phyloP scores from a whole-genome alignment of 805 yeast species.

The Candida arabinofermentans region DNA sequence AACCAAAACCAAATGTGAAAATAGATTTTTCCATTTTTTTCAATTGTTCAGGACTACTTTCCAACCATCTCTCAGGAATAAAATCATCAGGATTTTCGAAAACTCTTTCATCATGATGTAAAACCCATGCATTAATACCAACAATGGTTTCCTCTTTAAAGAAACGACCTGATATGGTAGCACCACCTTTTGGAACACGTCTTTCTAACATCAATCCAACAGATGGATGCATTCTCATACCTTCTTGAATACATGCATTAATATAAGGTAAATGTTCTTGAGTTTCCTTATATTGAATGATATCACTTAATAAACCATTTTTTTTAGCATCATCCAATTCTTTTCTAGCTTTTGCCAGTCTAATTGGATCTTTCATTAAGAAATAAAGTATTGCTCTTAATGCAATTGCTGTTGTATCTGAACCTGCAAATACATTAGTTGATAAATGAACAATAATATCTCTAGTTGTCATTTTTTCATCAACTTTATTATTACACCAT shows the following conservation, averaged over 20 bases:
- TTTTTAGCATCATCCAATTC: slow-evolving; percentile 29
- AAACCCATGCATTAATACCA: slow-evolving; percentile 39
- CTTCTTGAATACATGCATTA: slow-evolving; percentile 39
- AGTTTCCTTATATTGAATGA: slow-evolving; percentile 22
- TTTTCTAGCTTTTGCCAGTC: slow-evolving; percentile 26
- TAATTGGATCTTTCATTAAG: slow-evolving; percentile 29
- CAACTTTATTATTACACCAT: slow-evolving; percentile 16
- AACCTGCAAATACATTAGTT: slow-evolving; percentile 44
- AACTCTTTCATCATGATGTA: slow-evolving; percentile 34
- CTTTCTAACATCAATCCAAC: slow-evolving; percentile 15
- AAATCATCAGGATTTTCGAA: slow-evolving; percentile 38
- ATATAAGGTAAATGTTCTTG: slow-evolving; percentile 37
- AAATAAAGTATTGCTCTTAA: slow-evolving; percentile 40
- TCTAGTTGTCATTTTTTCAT: slow-evolving; percentile 15
- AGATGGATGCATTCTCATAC: slow-evolving; percentile 18
- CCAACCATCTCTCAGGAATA: slow-evolving; percentile 41
- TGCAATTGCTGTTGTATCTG: slow-evolving; percentile 41
- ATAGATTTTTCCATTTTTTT: slow-evolving; percentile 32
- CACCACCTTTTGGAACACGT: slow-evolving; percentile 15
- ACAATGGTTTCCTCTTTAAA: slow-evolving; percentile 37
- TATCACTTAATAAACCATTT: slow-evolving; percentile 30
- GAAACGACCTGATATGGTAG: slow-evolving; percentile 7
- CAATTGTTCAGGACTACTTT: slow-evolving; percentile 25
- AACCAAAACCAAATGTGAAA: slow-evolving; percentile 45
- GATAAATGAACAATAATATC: slow-evolving; percentile 16